Evolutionary conservation across 2,329 filamentous ascomycete species (phyloP).

Genomic region (Calonectria pseudoreteaudii): DNA sequence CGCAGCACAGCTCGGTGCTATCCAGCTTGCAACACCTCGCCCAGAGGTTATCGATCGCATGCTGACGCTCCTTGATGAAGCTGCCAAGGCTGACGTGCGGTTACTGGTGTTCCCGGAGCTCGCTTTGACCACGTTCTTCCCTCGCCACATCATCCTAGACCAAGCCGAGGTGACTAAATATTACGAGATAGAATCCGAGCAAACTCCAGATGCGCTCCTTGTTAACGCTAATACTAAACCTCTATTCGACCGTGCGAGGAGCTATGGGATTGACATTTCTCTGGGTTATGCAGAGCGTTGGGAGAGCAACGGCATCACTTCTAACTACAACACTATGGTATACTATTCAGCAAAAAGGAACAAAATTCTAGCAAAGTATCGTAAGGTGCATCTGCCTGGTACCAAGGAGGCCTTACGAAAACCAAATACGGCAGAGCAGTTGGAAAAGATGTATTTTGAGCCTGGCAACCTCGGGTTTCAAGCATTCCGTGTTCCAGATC

Average conservation of each 20-base stretch:
- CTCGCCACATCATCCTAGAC: conserved; percentile 2
- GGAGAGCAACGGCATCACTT: background rate
- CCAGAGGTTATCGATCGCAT: background rate
- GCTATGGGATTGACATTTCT: conserved; percentile 2
- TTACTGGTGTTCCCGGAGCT: conserved; percentile 9
- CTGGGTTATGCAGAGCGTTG: conserved; percentile 8
- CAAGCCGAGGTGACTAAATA: background rate
- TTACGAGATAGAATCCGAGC: background rate
- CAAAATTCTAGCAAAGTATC: conserved; percentile 11
- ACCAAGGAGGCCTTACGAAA: background rate
- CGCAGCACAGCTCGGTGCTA: conserved; percentile 10
- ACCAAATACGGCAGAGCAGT: background rate
- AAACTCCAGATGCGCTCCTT: background rate
- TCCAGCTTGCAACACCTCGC: background rate
- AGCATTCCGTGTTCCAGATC: conserved; percentile 12
- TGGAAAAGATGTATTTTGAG: conserved; percentile 8
- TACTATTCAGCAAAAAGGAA: conserved; percentile 6
- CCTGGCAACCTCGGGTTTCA: background rate
- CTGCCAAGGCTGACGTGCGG: background rate
- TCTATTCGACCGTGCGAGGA: background rate
- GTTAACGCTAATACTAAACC: background rate
- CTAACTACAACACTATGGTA: conserved; percentile 12
- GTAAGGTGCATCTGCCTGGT: conserved; percentile 13
- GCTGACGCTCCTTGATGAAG: background rate
- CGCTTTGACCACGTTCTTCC: conserved; percentile 18